Evolutionary conservation across 164 flowering plant genomes (phyloP).

Genomic region (Macadamia integrifolia): DNA sequence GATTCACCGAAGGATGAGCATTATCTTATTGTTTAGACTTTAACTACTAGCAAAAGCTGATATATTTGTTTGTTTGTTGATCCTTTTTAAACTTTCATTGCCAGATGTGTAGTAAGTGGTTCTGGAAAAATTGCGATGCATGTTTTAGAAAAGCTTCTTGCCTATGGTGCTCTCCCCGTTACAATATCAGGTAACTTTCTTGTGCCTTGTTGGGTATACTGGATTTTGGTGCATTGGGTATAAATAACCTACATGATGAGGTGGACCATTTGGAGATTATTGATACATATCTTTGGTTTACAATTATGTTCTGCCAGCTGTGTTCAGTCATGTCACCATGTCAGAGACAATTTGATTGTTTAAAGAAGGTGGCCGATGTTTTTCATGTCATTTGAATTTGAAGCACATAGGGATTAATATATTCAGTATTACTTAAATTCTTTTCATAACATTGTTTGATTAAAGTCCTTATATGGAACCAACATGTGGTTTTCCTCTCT

Average conservation of each 20-base stretch:
- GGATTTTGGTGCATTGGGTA: neutral
- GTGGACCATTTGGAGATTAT: neutral
- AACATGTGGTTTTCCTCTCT: no score
- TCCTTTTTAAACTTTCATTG: conserved; percentile 8
- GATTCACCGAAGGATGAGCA: neutral
- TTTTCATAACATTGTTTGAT: no score
- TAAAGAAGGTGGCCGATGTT: no score
- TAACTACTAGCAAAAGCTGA: neutral
- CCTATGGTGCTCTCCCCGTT: conserved; percentile 84
- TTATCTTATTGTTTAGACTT: neutral
- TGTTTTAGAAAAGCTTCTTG: conserved; percentile 86
- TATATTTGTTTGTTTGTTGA: neutral
- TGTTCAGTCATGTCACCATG: no score
- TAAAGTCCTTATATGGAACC: no score
- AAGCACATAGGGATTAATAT: no score
- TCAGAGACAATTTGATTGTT: no score
- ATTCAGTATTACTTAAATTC: no score
- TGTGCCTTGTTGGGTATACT: conserved; percentile 2
- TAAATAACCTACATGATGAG: neutral
- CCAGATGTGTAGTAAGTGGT: conserved; percentile 93
- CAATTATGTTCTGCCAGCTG: no score
- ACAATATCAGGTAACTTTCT: conserved; percentile 71
- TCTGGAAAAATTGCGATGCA: conserved; percentile 98
- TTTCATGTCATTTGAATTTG: no score
- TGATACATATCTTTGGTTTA: no score